Conservation (phyloP, 2,329 filamentous ascomycete species). For the Epichloe typhina region DNA sequence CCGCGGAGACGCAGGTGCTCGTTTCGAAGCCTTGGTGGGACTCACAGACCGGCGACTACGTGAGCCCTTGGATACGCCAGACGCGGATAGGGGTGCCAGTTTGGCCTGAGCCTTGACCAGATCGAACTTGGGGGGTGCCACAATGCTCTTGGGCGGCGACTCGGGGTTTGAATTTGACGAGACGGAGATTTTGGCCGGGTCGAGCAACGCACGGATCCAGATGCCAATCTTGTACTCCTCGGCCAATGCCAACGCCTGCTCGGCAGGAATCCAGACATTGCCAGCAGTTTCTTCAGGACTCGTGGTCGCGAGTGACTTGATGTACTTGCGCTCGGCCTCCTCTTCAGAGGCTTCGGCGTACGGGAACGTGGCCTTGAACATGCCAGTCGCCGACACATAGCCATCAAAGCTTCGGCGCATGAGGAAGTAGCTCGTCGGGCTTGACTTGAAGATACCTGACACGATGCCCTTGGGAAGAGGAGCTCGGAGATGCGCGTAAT, state of each 20-base stretch:
- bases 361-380: slow-evolving; percentile 85
- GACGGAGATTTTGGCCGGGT: slow-evolving; percentile 62
- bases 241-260: slow-evolving; percentile 66
- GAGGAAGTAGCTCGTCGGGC: slow-evolving; percentile 88
- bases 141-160: slow-evolving; percentile 62
- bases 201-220: slow-evolving; percentile 88
- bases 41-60: slow-evolving; percentile 45
- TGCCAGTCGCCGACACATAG: slow-evolving; percentile 73
- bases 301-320: slow-evolving; percentile 71
- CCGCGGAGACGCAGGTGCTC: slow-evolving; percentile 37
- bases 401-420: slow-evolving; percentile 85
- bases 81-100: slow-evolving; percentile 37
- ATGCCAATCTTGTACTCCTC: slow-evolving; percentile 74
- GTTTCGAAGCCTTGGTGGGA: slow-evolving; percentile 37
- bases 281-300: slow-evolving; percentile 88
- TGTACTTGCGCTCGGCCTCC: slow-evolving; percentile 63
- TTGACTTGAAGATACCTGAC: slow-evolving; percentile 84
- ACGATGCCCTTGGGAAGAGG: slow-evolving; percentile 83
- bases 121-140: slow-evolving; percentile 75
- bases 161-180: slow-evolving; percentile 45
- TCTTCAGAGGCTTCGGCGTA: slow-evolving; percentile 63
- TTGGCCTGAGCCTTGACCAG: slow-evolving; percentile 30
- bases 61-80: slow-evolving; percentile 29
- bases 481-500: slow-evolving; percentile 90
- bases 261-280: slow-evolving; percentile 88